Percentiles rank a stretch among this genome's conserved stretches.
phyloP scores from a whole-genome alignment of 768 basidiomycete species.

The Amanita molliuscula region DNA sequence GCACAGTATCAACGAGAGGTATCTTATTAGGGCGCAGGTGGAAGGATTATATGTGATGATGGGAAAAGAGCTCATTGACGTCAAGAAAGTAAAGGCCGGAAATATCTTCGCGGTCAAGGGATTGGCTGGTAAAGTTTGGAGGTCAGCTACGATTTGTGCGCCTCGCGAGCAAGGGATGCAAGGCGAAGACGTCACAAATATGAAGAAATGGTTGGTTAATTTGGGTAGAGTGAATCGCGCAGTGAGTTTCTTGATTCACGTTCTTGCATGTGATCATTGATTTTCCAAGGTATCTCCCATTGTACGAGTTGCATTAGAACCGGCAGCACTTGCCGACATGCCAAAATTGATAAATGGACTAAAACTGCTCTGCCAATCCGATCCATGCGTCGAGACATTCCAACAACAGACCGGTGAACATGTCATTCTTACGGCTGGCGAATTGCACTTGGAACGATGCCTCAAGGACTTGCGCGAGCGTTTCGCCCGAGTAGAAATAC shows the following conservation, averaged over 20 bases:
- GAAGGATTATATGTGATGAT: constrained; percentile 91
- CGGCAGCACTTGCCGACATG: constrained; percentile 75
- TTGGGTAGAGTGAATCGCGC: constrained; percentile 60
- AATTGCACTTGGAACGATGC: constrained; percentile 95
- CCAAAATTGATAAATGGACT: constrained; percentile 80
- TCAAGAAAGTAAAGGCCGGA: constrained; percentile 77
- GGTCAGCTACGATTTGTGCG: constrained; percentile 84
- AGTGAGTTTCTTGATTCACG: constrained; percentile 28
- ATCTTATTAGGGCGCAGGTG: constrained; percentile 51
- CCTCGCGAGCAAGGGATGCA: constrained; percentile 36
- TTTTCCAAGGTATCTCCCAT: constrained; percentile 67
- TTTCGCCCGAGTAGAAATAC: constrained; percentile 89
- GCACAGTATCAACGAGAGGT: constrained; percentile 59
- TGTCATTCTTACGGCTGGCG: constrained; percentile 93
- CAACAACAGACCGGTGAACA: constrained; percentile 97
- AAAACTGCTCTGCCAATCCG: constrained; percentile 84
- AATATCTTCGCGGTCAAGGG: constrained; percentile 93
- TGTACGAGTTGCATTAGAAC: constrained; percentile 91
- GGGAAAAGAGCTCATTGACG: constrained; percentile 87
- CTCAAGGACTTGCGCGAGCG: constrained; percentile 93
- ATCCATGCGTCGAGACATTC: constrained; percentile 95
- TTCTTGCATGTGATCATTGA: not conserved
- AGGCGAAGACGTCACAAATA: constrained; percentile 20
- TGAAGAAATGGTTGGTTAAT: constrained; percentile 59
- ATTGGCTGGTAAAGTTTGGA: constrained; percentile 80